These are phyloP conservation scores for Tanacetum coccineum DNA, from an alignment of 129 eudicot genomes.

Conservation along the genomic window DNA sequence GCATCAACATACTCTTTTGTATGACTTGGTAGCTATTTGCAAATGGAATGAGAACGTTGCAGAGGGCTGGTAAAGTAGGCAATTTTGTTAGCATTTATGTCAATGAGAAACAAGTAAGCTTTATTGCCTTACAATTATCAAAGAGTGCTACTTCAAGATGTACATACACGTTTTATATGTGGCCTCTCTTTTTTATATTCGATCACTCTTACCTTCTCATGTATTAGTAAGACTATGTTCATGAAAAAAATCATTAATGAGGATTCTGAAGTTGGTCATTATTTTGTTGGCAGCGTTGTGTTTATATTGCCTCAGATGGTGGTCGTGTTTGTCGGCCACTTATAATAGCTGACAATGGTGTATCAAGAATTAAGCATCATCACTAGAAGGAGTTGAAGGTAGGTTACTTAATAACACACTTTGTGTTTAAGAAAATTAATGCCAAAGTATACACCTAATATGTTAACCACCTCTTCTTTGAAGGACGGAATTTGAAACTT, in stretches of 20 bases:
- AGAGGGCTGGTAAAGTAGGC: constrained; percentile 88
- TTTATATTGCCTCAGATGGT: constrained; percentile 96
- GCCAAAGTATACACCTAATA: background rate
- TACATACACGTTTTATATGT: no score
- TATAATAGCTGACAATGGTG: constrained; percentile 93
- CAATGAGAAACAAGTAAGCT: constrained; percentile 86
- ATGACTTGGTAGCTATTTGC: constrained; percentile 56
- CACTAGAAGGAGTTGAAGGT: constrained; percentile 93
- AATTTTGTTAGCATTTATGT: constrained; percentile 87
- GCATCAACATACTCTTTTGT: constrained; percentile 8
- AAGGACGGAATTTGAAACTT: constrained; percentile 86
- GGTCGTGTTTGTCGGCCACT: constrained; percentile 99
- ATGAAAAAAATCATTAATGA: background rate
- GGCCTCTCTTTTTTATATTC: no score
- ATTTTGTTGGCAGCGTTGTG: constrained; percentile 69
- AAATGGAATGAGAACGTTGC: constrained; percentile 68
- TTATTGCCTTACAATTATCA: background rate
- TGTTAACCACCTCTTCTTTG: constrained; percentile 16
- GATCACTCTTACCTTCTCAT: no score
- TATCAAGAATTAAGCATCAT: constrained; percentile 82
- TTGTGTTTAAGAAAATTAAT: constrained; percentile 4
- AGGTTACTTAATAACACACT: constrained; percentile 4
- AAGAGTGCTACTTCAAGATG: background rate
- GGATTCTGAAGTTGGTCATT: background rate
- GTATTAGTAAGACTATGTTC: no score